These are phyloP conservation scores for Albatrellus ellisii DNA, from an alignment of 768 basidiomycete species.

Conservation along the genomic window DNA sequence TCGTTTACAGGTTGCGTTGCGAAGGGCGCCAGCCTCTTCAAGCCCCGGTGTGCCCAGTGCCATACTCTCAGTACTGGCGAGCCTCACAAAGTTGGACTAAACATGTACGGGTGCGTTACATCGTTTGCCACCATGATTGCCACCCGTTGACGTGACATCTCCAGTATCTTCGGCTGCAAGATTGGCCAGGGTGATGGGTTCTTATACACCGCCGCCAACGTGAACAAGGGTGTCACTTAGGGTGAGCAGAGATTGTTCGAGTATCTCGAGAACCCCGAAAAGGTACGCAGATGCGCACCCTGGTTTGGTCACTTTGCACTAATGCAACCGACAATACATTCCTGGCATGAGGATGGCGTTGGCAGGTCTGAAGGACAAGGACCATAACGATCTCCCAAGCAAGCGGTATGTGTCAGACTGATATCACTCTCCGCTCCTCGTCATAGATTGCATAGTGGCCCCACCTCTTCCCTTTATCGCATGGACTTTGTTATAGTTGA, in stretches of 20 bases:
- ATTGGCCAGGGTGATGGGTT: slow-evolving; percentile 78
- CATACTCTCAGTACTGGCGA: slow-evolving; percentile 75
- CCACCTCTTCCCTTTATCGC: not conserved
- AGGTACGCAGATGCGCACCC: too few relatives aligned
- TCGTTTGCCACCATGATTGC: not conserved
- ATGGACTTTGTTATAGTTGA: slow-evolving; percentile 8
- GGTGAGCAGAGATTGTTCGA: slow-evolving; percentile 83
- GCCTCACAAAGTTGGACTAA: slow-evolving; percentile 86
- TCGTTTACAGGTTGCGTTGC: slow-evolving; percentile 51
- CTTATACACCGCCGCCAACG: slow-evolving; percentile 90
- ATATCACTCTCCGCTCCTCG: not conserved
- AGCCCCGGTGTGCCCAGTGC: slow-evolving; percentile 91
- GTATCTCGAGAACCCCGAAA: slow-evolving; percentile 95
- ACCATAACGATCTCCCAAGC: slow-evolving; percentile 86
- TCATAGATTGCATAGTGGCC: slow-evolving; percentile 17
- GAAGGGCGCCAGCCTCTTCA: slow-evolving; percentile 94
- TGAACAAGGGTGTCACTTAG: slow-evolving; percentile 90
- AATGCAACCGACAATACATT: slow-evolving; percentile 52
- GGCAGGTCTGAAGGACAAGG: slow-evolving; percentile 96
- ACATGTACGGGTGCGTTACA: slow-evolving; percentile 72
- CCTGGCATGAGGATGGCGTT: slow-evolving; percentile 99
- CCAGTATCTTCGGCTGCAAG: slow-evolving; percentile 70
- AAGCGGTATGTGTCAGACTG: slow-evolving; percentile 35
- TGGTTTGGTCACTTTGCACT: too few relatives aligned
- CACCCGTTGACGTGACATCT: slow-evolving; percentile 5